A percentile compares a stretch with the other conserved stretches of the same genome.
These are phyloP conservation scores for Gentiana macrophylla DNA, from an alignment of 257 asterid genomes.

Conservation along the genomic window DNA sequence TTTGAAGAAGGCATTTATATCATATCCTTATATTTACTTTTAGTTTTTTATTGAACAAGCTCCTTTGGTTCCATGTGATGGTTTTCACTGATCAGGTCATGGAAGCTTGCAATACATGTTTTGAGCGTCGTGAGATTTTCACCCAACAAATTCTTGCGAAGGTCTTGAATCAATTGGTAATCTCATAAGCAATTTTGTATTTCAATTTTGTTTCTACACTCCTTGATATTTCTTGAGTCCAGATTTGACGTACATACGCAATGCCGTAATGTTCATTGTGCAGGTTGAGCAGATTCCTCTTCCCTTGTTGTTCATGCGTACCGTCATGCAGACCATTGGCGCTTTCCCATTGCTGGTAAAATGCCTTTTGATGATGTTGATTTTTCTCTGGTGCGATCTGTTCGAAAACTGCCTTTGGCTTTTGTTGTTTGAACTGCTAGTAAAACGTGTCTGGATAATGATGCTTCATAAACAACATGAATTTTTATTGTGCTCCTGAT, in stretches of 20 bases:
- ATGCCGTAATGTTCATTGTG: slow-evolving; percentile 15
- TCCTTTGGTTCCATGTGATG: slow-evolving; percentile 9
- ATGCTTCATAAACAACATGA: too few relatives aligned
- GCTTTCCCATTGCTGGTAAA: slow-evolving; percentile 95
- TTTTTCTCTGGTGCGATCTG: too few relatives aligned
- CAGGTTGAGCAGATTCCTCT: slow-evolving; percentile 99
- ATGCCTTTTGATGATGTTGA: neutral
- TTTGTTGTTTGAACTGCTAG: too few relatives aligned
- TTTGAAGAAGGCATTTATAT: slow-evolving; percentile 59
- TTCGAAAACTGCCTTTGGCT: too few relatives aligned
- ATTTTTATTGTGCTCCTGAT: too few relatives aligned
- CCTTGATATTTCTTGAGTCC: too few relatives aligned
- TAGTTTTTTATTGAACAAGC: slow-evolving; percentile 7
- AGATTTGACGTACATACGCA: too few relatives aligned
- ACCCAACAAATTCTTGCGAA: slow-evolving; percentile 93
- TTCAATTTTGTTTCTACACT: too few relatives aligned
- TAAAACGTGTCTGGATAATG: too few relatives aligned
- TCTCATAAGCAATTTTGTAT: too few relatives aligned
- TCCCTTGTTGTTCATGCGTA: slow-evolving; percentile 92
- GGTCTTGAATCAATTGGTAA: slow-evolving; percentile 94
- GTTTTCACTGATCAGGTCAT: slow-evolving; percentile 56
- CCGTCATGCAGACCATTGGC: slow-evolving; percentile 93
- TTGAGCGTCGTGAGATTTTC: slow-evolving; percentile 78
- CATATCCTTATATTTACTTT: slow-evolving; percentile 3
- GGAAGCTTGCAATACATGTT: slow-evolving; percentile 97